These are phyloP conservation scores for Hordeum marinum DNA, from an alignment of 176 grass and related monocot species.

Conservation along the genomic window DNA sequence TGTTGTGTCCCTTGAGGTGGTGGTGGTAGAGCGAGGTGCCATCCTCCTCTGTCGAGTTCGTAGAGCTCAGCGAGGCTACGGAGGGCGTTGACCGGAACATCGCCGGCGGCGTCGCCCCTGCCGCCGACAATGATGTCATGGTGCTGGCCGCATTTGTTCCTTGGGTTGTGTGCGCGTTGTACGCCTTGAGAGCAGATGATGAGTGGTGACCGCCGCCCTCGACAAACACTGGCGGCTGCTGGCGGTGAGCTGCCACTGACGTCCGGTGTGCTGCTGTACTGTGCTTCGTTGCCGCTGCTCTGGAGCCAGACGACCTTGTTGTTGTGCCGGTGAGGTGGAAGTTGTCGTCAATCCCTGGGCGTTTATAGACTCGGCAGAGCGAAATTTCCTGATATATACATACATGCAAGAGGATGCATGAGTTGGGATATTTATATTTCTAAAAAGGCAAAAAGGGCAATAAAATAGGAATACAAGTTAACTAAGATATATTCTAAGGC, in stretches of 20 bases:
- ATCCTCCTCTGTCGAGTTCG: constrained; percentile 84
- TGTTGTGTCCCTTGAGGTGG: constrained; percentile 36
- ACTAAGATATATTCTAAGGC: not conserved
- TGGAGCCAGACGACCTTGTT: constrained; percentile 40
- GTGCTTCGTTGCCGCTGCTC: constrained; percentile 24
- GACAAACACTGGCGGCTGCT: constrained; percentile 36
- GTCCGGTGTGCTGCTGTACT: not conserved
- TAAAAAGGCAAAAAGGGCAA: not conserved
- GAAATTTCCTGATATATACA: constrained; percentile 56
- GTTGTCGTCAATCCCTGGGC: constrained; percentile 73
- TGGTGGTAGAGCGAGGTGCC: constrained; percentile 37
- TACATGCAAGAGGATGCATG: not conserved
- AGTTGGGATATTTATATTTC: not conserved
- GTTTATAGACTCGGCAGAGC: constrained; percentile 87
- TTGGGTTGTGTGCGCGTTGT: not conserved
- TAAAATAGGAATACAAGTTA: not conserved
- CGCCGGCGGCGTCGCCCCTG: not conserved
- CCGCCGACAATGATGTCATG: not conserved
- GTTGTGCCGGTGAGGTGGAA: constrained; percentile 40
- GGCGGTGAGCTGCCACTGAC: not conserved
- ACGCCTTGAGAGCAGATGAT: constrained; percentile 30
- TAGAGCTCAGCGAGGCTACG: constrained; percentile 56
- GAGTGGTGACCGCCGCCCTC: constrained; percentile 20
- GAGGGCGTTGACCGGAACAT: constrained; percentile 50
- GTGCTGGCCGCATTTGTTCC: not conserved